Base-by-base conservation (phyloP, 768 basidiomycete species). In the Termitomyces sp. region DNA sequence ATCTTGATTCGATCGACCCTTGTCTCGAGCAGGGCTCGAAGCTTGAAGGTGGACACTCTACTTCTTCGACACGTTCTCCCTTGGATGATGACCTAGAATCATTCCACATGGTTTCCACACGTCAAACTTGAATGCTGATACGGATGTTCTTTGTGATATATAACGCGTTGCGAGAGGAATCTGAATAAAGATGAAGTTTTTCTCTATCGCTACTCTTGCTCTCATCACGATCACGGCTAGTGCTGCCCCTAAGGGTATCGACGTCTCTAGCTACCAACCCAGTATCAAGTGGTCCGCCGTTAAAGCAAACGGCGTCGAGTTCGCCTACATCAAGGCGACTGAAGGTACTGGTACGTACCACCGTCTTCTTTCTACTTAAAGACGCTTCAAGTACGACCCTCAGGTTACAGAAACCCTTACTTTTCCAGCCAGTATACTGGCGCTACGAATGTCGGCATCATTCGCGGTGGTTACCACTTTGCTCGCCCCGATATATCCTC, bases 321-420 rank as follows among this genome's bases (percentile, higher is more conserved):
- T 85, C 62, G 81, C 72, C 2, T 87, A 77, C 65, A 86, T 87
- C 77, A 87, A 87, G 66, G 86, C 85, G 12, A 87, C 85, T 2
- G 85, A 87, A 66, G 58, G 61, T 43, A 66, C 63, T 16, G 46
- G 65, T 65, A 33, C 6, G 59, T 53, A 16, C 43, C 28, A 35
- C 24, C 18, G 9, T 24, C 16, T 24, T 59, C 6, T 48, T 46
- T 33, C 14, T 12, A 13, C 18, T 1, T 5, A 18, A 1, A 14
- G 16, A 43, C 40, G 45, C 35, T 49, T 16, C 24, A 16, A 20
- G 16, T n/a, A 9, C 8, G n/a, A 24, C 6, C 22, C 48, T 32
- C 47, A 75, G 72, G 68, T 0, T 85, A 76, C 62, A 69, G n/a
- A 4, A 73, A 72, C 62, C 75, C 79, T 0, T 46, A 68, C 14